Base-by-base conservation (phyloP, 2,329 filamentous ascomycete species). In the Diplocarpon mali region DNA sequence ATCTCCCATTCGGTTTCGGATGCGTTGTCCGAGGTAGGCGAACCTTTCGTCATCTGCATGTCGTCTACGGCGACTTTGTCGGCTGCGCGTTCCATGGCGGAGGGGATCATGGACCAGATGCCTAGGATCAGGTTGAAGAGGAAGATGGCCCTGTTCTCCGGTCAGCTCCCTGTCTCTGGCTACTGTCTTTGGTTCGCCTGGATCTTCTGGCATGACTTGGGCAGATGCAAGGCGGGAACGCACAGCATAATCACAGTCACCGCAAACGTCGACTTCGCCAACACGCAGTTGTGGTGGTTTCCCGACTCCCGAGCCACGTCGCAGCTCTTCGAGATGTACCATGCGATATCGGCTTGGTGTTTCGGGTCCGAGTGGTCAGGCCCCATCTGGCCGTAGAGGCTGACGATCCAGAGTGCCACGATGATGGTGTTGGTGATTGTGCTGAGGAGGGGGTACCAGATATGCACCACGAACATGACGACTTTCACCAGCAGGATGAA, bases 311-410 rank as follows among this genome's bases (percentile, higher is more conserved):
- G 67, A 2, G 80, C 78, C 31, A 81, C 69, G 42, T 64, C 68
- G 65, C 85, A 90, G 49, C 75, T 76, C 61, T 83, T 78, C 43
- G 74, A 73, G 54, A 89, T 76, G 62, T 88, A 89, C 85, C 85
- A 90, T 6, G 83, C 73, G 20, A 76, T 70, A 20, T 70, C 69
- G 56, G 79, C 78, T 5, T 73, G 73, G 56, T 79, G 73, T 35
- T 69, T 62, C 5, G 75, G 65, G 62, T 90, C 84, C 52, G 75
- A 75, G 58, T 80, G 76, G 64, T 90, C 85, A 27, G 82, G 80
- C 10, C 80, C 79, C 43, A 82, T 77, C 62, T 89, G 84, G 39
- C 81, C 79, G 61, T 80, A 78, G 47, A 82, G 65, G 63, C 78
- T 81, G 55, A 78, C 71, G 35, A 71, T 65, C 68, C 81, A 89